These are phyloP conservation scores for Pleurostoma richardsiae DNA, from an alignment of 2,329 filamentous ascomycete species.

Conservation along the genomic window DNA sequence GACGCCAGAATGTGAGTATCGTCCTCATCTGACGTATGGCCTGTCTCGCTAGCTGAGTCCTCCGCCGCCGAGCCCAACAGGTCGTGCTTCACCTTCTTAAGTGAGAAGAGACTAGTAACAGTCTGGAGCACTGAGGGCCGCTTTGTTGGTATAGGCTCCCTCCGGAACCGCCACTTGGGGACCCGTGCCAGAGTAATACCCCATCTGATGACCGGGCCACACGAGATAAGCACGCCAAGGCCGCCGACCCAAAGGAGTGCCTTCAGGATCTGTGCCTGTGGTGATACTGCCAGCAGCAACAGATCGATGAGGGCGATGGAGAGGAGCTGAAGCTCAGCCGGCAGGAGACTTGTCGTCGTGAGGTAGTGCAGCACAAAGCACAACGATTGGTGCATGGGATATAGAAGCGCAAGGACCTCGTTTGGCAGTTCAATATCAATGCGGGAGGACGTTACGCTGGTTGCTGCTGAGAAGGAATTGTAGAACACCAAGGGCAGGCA, in stretches of 20 bases:
- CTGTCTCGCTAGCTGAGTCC: slow-evolving; percentile 23
- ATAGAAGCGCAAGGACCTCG: slow-evolving; percentile 43
- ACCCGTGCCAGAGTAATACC: slow-evolving; percentile 82
- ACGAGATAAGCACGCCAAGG: slow-evolving; percentile 66
- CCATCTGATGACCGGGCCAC: slow-evolving; percentile 72
- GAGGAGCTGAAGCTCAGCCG: slow-evolving; percentile 82
- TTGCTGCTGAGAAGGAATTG: slow-evolving; percentile 9
- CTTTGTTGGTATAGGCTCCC: slow-evolving; percentile 34
- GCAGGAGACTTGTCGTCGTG: slow-evolving; percentile 82
- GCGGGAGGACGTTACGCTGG: neutral
- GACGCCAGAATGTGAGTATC: neutral
- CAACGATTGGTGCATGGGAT: slow-evolving; percentile 77
- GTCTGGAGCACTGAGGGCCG: slow-evolving; percentile 30
- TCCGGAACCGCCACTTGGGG: slow-evolving; percentile 83
- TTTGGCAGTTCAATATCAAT: slow-evolving; percentile 8
- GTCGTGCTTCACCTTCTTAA: slow-evolving; percentile 20
- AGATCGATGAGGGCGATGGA: slow-evolving; percentile 80
- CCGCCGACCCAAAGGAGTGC: slow-evolving; percentile 83
- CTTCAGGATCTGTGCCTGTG: slow-evolving; percentile 82
- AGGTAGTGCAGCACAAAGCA: slow-evolving; percentile 71
- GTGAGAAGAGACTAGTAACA: slow-evolving; percentile 24
- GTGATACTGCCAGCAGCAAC: slow-evolving; percentile 69
- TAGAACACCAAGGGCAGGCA: slow-evolving; percentile 60
- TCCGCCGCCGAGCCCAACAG: slow-evolving; percentile 22
- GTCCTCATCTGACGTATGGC: slow-evolving; percentile 19